Conservation (phyloP, 768 basidiomycete genomes). For the Peribolospora baueri region DNA sequence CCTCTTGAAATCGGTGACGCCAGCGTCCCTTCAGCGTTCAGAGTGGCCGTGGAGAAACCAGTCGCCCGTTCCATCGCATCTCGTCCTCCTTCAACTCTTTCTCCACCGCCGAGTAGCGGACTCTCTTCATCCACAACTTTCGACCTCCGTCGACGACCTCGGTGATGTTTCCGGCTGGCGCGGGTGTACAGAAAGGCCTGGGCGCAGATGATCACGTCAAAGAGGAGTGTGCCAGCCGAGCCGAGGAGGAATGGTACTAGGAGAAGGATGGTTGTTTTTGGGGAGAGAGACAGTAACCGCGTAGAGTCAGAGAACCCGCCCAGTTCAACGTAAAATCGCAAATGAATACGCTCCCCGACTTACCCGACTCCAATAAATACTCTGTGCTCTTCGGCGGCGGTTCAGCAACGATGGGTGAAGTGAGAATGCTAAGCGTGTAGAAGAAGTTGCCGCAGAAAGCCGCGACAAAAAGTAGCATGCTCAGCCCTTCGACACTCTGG, state of each 20-base stretch:
- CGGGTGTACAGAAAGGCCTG: conserved; percentile 51
- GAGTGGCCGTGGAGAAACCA: too few relatives aligned
- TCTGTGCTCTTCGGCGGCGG: not conserved
- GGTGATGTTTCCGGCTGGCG: too few relatives aligned
- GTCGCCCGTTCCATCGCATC: too few relatives aligned
- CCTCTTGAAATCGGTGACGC: too few relatives aligned
- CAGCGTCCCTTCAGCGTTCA: too few relatives aligned
- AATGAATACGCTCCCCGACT: not conserved
- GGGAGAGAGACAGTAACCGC: not conserved
- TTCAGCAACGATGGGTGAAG: not conserved
- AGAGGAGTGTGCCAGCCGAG: conserved; percentile 73
- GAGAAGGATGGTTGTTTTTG: conserved; percentile 8
- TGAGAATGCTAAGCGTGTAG: conserved; percentile 29
- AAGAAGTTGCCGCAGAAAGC: conserved; percentile 85
- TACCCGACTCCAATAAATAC: conserved; percentile 36
- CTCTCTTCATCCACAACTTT: too few relatives aligned
- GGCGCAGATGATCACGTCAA: conserved; percentile 71
- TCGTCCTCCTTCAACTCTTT: too few relatives aligned
- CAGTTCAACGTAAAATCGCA: not conserved
- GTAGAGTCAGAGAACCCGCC: not conserved
- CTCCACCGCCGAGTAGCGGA: too few relatives aligned
- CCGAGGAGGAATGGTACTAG: conserved; percentile 44
- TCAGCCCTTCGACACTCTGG: conserved; percentile 41
- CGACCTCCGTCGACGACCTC: too few relatives aligned
- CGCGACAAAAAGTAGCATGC: conserved; percentile 74